Base-by-base conservation (phyloP, 495 filamentous ascomycete species). In the Darksidea phi region DNA sequence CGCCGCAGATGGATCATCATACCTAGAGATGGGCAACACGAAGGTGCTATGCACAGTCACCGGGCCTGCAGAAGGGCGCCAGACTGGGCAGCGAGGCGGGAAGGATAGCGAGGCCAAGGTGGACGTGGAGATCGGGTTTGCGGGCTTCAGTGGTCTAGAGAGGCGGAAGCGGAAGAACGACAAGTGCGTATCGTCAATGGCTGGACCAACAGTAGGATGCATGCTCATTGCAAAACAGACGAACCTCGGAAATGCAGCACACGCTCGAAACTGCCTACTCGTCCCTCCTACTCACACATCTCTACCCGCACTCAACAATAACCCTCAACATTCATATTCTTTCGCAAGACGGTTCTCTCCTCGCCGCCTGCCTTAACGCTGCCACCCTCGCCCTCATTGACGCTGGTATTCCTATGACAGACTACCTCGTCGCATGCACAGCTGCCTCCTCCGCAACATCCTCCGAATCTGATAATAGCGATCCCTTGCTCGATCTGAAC, bases 1-100 rank as follows among this genome's bases (percentile, higher is more conserved):
- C 24, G 84, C 91, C 56, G 90, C 92, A 28, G 94, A 96, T 53
- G 94, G 94, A 11, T 91, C 87, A 23, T 86, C 84, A 51, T 96
- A 95, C 74, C 80, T 97, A 21, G 88, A 94, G 68, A 94, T 95
- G 86, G 94, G 94, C 59, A 95, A 97, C 72, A 98, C 95, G 3
- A 90, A 95, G 70, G 86, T 97, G 59, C 88, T 97, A 75, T 97
- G 94, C 77, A 91, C 90, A 2, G 85, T 97, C 8, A 80, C 84
- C 6, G 94, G 94, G 0, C 94, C 94, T 0, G 81, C 78, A 21
- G 93, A 97, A 66, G 78, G 76, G 4, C 79, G 83, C 48, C 68
- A 82, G 59, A 71, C 77, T 32, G 78, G 78, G 56, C 61, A 74
- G 34, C 78, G 77, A 18, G 75, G 76, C 1, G 78, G 79, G 17